Base-by-base conservation (phyloP, 116 monocot genomes). In the Phalaenopsis hybrid region DNA sequence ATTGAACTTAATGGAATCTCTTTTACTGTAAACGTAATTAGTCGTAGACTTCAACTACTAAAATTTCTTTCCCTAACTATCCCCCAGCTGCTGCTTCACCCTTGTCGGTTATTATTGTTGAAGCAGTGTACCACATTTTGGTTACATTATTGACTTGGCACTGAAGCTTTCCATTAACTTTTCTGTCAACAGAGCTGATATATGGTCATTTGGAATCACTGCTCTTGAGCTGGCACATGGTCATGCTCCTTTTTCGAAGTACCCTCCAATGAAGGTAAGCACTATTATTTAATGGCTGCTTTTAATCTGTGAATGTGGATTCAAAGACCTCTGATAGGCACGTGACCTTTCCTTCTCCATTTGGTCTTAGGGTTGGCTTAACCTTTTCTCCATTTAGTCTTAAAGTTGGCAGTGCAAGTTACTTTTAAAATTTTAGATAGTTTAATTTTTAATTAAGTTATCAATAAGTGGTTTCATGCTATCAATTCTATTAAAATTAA, bases 201-300 rank as follows among this genome's bases (percentile, higher is more conserved):
- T 91, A 81, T 91, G 91, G 91, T 91, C 91, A 73, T 88, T 91
- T 86, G 91, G 91, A 83, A 91, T 91, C 84, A 91, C 91, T 78
- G 91, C 91, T 28, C 84, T 91, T 45, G 91, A 91, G 48, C 80
- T 91, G 75, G 91, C 91, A 13, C 91, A 91, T 84, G 91, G 91
- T 12, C 88, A 91, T 88, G 91, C 91, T 81, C 91, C 91, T 15
- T 91, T 91, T 74, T 91, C 91, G 2, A 91, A 91, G 61, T 86
- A 91, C 82, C 91, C 91, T 73, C 91, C 91, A 50, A 91, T 91
- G 91, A 91, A 91, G 88, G 91, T 88, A 81, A 55, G 12, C 9
- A 11, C 18, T 58, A 18, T 18, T 58, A 55, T 55, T 18, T 58
- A 0, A 18, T 58, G 57, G 4, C 18, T 58, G 15, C 15, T 58